Evolutionary conservation across 768 basidiomycete genomes (phyloP), one percentile per base, ranked within the genome.

Genomic region (Saitozyma sp.): DNA sequence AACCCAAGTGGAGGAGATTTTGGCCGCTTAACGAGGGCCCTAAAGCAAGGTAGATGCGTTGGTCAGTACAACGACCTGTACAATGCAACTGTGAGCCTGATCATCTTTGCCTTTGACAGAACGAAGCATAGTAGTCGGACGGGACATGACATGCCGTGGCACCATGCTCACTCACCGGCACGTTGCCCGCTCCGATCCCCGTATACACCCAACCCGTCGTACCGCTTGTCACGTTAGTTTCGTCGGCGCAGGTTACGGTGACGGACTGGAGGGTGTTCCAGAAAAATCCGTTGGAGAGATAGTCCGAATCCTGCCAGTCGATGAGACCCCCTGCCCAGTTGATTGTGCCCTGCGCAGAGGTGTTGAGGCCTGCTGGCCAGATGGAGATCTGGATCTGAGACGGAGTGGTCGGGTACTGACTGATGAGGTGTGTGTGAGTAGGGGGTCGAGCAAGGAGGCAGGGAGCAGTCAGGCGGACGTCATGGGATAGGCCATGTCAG

Each of bases 241-340:
- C 66, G 41, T 62, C 54, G 48, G 70, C 69, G 65, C 78, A 79
- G 0, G 64, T 56, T 41, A 79, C 63, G 37, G 64, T 66, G 54
- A 79, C 48, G 63, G 70, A 70, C 37, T 74, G 65, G 40, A 79
- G 48, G 17, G 75, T 66, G 19, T 74, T 70, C 48, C 59, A 61
- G 41, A 56, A 74, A 79, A 55, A 77, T 82, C 86, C 88, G 17
- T 89, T 86, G 13, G 87, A 75, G 55, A 79, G 60, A 77, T 91
- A 92, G 78, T 92, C 91, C 41, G 89, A 85, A 75, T 92, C 86
- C 17, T 82, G 70, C 88, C 88, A 93, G 81, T 91, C 81, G 80
- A 91, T 90, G 85, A 89, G 83, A 49, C 86, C 91, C 64, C 89
- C 89, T 16, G 86, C 84, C 91, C 91, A 94, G 59, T 84, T 69